A percentile compares a stretch with the other conserved stretches of the same genome.
phyloP scores from a whole-genome alignment of 495 filamentous ascomycete genomes.

The Aspergillus ellipticus region DNA sequence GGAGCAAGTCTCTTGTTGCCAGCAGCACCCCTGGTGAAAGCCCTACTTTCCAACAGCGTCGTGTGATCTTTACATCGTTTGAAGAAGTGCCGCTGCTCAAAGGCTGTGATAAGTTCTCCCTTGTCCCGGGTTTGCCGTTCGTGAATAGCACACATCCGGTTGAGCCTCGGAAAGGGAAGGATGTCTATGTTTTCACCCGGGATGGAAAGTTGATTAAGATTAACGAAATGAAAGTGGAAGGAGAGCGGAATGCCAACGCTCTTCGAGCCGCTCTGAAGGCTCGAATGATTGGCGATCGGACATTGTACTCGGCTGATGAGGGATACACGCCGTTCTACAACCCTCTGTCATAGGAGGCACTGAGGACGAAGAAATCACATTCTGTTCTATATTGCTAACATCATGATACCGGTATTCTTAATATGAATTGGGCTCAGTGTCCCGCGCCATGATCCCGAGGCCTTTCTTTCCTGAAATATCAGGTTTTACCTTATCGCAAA shows the following conservation, averaged over 20 bases:
- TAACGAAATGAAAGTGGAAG: conserved; percentile 44
- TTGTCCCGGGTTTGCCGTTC: conserved; percentile 41
- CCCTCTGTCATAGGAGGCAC: conserved; percentile 26
- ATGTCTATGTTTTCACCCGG: conserved; percentile 36
- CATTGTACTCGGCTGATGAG: conserved; percentile 23
- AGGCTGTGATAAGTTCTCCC: conserved; percentile 24
- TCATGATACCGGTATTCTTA: conserved; percentile 16
- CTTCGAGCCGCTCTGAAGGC: conserved; percentile 41
- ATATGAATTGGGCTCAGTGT: neutral
- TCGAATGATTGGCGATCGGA: conserved; percentile 35
- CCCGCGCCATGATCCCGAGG: neutral
- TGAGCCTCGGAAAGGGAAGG: conserved; percentile 25
- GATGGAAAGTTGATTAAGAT: conserved; percentile 37
- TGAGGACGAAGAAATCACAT: conserved; percentile 6
- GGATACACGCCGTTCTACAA: conserved; percentile 38
- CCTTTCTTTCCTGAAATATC: neutral
- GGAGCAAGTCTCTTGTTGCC: conserved; percentile 42
- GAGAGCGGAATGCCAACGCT: conserved; percentile 33
- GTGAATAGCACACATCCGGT: conserved; percentile 27
- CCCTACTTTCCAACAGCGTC: conserved; percentile 28
- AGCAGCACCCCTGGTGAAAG: conserved; percentile 14
- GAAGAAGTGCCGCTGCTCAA: conserved; percentile 33
- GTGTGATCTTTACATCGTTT: conserved; percentile 37
- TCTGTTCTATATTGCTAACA: conserved; percentile 19
- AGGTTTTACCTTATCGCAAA: conserved; percentile 24